Evolutionary conservation across 176 grass and related monocot species (phyloP).

Genomic region (Neostapfia colusana): DNA sequence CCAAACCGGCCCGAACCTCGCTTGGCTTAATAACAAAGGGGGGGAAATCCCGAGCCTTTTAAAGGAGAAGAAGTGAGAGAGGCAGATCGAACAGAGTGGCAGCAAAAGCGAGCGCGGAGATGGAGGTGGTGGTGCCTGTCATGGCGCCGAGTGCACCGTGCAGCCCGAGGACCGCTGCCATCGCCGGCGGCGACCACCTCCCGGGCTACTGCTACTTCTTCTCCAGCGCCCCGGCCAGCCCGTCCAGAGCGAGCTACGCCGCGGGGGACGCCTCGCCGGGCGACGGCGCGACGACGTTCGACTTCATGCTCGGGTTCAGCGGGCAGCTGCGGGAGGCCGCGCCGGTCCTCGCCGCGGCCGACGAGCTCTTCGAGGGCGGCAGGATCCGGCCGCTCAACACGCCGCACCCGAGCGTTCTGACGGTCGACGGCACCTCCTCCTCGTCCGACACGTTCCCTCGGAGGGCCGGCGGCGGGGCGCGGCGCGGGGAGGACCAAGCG

Average conservation of each 20-base stretch:
- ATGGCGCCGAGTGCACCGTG: conserved; percentile 65
- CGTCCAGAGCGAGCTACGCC: conserved; percentile 47
- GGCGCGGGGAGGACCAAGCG: neutral
- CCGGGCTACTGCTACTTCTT: conserved; percentile 55
- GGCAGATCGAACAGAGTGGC: neutral
- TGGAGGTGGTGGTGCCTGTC: conserved; percentile 74
- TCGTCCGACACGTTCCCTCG: neutral
- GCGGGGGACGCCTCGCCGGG: neutral
- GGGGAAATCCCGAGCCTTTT: conserved; percentile 21
- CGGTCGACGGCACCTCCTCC: neutral
- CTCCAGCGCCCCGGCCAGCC: conserved; percentile 83
- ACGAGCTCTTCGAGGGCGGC: conserved; percentile 98
- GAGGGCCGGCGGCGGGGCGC: neutral
- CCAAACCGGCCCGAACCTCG: neutral
- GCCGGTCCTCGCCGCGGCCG: conserved; percentile 64
- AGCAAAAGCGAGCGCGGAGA: neutral
- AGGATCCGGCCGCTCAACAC: conserved; percentile 72
- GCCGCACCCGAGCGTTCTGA: conserved; percentile 28
- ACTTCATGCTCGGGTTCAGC: conserved; percentile 65
- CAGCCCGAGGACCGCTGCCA: conserved; percentile 56
- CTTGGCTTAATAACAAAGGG: conserved; percentile 32
- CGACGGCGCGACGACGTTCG: conserved; percentile 36
- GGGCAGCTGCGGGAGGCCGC: conserved; percentile 40
- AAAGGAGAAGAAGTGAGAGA: conserved; percentile 14
- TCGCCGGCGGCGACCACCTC: conserved; percentile 21